Base-by-base conservation (phyloP, 176 grass and related monocot species). In the Carex scoparia region DNA sequence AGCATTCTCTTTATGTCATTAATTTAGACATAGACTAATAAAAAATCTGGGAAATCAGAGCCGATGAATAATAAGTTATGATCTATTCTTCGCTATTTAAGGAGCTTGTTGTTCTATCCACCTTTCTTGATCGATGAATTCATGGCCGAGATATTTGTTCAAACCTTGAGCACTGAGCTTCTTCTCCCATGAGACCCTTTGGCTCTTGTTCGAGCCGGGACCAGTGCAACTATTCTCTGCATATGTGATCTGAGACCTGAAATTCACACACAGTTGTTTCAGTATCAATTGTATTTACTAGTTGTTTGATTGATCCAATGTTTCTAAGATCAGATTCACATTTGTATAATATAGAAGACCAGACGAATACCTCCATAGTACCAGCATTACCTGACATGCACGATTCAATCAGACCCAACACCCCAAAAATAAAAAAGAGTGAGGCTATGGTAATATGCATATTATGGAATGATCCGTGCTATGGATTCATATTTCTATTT, bases 181-280 rank as follows among this genome's bases (percentile, higher is more conserved):
- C 82, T 89, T 89, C 84, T 85, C 77, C 91, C 94, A 96, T 6
- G 4, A 3, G 49, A 84, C 89, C 65, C 89, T 88, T 3, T 33
- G 23, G 0, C 35, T 6, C 0, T 32, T 85, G 28, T 84, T 4
- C 2, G 94, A 89, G 1, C 91, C 94, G 2, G 84, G 86, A 14
- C 89, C 91, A 0, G 1, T 27, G 59, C 89, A 91, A 15, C 49
- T 58, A 13, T 49, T 69, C 60, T 96, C 94, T 1, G 81, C 81
- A 83, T 70, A 90, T 11, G 78, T 93, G 10, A 86, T 84, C 0
- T 12, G 4, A 1, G 77, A 58, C 65, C 94, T 93, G 80, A 84
- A 69, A 38, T 42, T 27, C 7, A 62, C 31, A 57, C 28, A 40
- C 0, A 18, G 18, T 33, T 7, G 4, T 66, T 69, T 40, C 12